Evolutionary conservation across 2,329 filamentous ascomycete species (phyloP).

Genomic region (Colletotrichum brevisporum): DNA sequence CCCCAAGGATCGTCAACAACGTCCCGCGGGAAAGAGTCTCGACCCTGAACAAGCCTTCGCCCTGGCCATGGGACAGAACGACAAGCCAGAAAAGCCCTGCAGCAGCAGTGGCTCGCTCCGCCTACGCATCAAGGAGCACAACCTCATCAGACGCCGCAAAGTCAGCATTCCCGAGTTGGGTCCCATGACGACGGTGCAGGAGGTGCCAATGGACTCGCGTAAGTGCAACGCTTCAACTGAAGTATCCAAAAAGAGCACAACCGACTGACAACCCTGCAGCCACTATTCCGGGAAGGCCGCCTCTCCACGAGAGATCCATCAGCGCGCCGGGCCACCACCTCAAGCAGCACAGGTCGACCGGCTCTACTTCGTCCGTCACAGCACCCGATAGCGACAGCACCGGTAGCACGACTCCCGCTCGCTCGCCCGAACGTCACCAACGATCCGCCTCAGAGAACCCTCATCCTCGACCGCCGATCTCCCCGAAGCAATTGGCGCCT

Average conservation of each 20-base stretch:
- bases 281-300: conserved; percentile 76
- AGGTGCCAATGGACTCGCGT: conserved; percentile 79
- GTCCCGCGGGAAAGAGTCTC: conserved; percentile 59
- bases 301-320: conserved; percentile 74
- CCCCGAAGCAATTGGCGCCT: conserved; percentile 68
- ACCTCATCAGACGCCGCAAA: conserved; percentile 71
- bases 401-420: conserved; percentile 8
- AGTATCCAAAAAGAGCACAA: neutral
- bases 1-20: conserved; percentile 64
- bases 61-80: conserved; percentile 57
- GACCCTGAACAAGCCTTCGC: conserved; percentile 66
- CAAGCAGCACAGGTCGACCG: conserved; percentile 60
- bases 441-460: conserved; percentile 39
- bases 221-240: conserved; percentile 51
- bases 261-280: conserved; percentile 57
- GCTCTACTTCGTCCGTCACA: conserved; percentile 51
- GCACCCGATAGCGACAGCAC: conserved; percentile 38
- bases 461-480: conserved; percentile 52
- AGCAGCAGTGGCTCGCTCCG: conserved; percentile 59
- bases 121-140: conserved; percentile 71
- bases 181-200: conserved; percentile 78
- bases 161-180: conserved; percentile 75
- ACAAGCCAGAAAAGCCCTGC: conserved; percentile 57
- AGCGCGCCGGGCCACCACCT: conserved; percentile 70
- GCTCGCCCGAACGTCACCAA: conserved; percentile 37